Conservation (phyloP, 768 basidiomycete genomes). For the Rubroboletus satanas region DNA sequence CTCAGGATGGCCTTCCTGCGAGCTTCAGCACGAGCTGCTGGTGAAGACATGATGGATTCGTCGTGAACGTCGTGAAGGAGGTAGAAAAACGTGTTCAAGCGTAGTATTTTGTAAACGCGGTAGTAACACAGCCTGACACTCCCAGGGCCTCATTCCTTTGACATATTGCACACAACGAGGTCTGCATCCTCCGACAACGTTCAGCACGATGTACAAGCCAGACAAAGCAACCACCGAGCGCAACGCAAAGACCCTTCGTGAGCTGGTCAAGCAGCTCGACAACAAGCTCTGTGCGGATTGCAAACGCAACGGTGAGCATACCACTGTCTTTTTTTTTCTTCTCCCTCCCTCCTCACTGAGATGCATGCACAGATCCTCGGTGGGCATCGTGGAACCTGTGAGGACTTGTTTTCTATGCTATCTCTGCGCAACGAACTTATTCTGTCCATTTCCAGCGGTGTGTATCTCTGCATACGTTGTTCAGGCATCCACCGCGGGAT, state of each 20-base stretch:
- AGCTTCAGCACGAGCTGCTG: slow-evolving; percentile 72
- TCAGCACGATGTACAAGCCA: slow-evolving; percentile 45
- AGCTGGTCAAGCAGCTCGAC: slow-evolving; percentile 82
- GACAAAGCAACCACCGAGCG: slow-evolving; percentile 86
- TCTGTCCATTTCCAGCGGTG: slow-evolving; percentile 52
- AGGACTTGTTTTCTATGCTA: slow-evolving; percentile 19
- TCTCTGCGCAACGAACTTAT: not conserved
- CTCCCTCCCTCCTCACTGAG: not conserved
- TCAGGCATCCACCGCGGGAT: slow-evolving; percentile 96
- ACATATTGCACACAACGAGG: not conserved
- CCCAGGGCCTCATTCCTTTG: not conserved
- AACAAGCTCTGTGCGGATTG: slow-evolving; percentile 97
- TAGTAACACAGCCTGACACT: not conserved
- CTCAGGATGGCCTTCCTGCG: slow-evolving; percentile 72
- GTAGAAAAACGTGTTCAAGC: slow-evolving; percentile 6
- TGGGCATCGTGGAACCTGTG: slow-evolving; percentile 99
- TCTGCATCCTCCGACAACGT: not conserved
- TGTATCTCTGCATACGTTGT: slow-evolving; percentile 94
- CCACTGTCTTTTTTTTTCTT: not conserved
- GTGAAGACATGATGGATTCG: slow-evolving; percentile 33
- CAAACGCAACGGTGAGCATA: slow-evolving; percentile 83
- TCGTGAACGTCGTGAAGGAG: slow-evolving; percentile 8
- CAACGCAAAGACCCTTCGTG: slow-evolving; percentile 74
- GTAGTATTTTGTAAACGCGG: not conserved
- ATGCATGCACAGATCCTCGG: slow-evolving; percentile 65